phyloP scores from a whole-genome alignment of 176 grass and related monocot genomes.

The Canna indica region DNA sequence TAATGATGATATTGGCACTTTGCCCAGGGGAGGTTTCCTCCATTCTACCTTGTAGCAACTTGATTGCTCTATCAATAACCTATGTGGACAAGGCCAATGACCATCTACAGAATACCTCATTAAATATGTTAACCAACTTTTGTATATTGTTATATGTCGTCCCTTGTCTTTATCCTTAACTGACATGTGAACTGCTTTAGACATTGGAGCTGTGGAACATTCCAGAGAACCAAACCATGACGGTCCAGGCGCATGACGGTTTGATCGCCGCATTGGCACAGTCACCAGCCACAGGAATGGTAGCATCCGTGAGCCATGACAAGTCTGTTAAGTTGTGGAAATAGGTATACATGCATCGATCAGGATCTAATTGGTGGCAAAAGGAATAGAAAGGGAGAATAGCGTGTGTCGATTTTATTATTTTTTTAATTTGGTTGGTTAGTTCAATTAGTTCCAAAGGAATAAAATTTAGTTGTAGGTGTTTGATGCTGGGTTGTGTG shows the following conservation, averaged over 20 bases:
- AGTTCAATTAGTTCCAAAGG: neutral
- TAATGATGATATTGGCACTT: too few relatives aligned
- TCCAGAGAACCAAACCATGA: constrained; percentile 76
- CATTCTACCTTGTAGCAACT: too few relatives aligned
- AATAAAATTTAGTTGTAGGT: neutral
- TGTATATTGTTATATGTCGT: too few relatives aligned
- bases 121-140: too few relatives aligned
- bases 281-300: constrained; percentile 63
- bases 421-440: neutral
- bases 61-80: too few relatives aligned
- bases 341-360: constrained; percentile 10
- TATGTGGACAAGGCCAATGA: too few relatives aligned
- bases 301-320: constrained; percentile 93
- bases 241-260: constrained; percentile 72
- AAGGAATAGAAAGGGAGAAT: neutral
- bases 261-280: constrained; percentile 66
- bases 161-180: constrained; percentile 9
- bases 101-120: too few relatives aligned
- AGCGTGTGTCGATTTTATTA: neutral
- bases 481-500: neutral
- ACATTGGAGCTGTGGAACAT: constrained; percentile 89
- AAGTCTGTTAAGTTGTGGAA: constrained; percentile 96
- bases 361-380: neutral
- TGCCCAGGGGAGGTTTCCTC: too few relatives aligned
- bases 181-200: constrained; percentile 33